phyloP scores from a whole-genome alignment of 2,329 filamentous ascomycete genomes.

The Lachnellula cervina region DNA sequence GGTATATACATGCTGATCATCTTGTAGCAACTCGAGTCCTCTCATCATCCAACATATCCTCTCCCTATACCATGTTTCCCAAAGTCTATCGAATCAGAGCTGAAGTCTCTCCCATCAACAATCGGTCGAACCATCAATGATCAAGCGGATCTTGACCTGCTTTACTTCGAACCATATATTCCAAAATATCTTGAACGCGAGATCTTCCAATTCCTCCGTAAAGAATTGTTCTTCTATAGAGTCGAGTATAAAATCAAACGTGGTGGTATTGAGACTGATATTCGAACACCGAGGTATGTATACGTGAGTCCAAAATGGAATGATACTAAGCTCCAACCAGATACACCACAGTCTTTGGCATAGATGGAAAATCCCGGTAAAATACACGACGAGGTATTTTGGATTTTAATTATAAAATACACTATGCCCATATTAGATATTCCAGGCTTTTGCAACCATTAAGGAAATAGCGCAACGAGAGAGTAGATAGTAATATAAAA shows the following conservation, averaged over 20 bases:
- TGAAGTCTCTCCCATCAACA: conserved; percentile 45
- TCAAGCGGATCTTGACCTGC: conserved; percentile 64
- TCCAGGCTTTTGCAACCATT: too few species aligned
- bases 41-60: conserved; percentile 45
- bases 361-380: conserved; percentile 60
- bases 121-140: conserved; percentile 56
- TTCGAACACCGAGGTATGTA: conserved; percentile 47
- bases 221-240: conserved; percentile 70
- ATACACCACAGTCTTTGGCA: conserved; percentile 55
- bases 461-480: too few species aligned
- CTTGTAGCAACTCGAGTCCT: conserved; percentile 15
- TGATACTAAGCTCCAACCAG: conserved; percentile 45
- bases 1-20: neutral
- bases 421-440: too few species aligned
- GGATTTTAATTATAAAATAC: too few species aligned
- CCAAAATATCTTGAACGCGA: conserved; percentile 49
- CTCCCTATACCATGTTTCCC: conserved; percentile 45
- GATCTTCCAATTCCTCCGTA: conserved; percentile 66
- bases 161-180: conserved; percentile 73
- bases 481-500: too few species aligned
- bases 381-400: too few species aligned
- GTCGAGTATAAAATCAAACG: conserved; percentile 70
- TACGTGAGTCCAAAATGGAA: neutral
- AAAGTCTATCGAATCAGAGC: conserved; percentile 33
- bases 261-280: conserved; percentile 55